Evolutionary conservation across 2,329 filamentous ascomycete species (phyloP).

Genomic region (Alternaria sp.): DNA sequence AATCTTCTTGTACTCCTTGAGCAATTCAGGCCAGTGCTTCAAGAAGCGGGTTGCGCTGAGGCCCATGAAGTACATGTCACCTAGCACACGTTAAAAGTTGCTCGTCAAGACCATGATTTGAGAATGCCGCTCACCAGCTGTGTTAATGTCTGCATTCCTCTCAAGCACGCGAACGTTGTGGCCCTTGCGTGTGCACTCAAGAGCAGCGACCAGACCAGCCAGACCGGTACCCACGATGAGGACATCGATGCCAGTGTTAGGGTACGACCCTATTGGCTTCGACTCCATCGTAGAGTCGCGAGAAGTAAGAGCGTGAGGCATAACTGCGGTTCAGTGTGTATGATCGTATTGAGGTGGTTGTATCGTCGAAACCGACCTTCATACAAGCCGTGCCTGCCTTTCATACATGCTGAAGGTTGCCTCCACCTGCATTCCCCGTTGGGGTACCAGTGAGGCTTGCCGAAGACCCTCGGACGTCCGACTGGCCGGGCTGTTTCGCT

Average conservation of each 20-base stretch:
- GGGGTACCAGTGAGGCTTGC: slow-evolving; percentile 28
- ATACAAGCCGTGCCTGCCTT: slow-evolving; percentile 5
- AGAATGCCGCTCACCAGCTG: slow-evolving; percentile 52
- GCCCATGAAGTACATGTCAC: slow-evolving; percentile 68
- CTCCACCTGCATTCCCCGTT: slow-evolving; percentile 18
- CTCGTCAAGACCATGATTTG: neutral
- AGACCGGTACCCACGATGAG: slow-evolving; percentile 50
- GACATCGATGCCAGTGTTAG: slow-evolving; percentile 50
- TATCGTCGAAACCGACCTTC: slow-evolving; percentile 10
- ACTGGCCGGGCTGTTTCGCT: slow-evolving; percentile 10
- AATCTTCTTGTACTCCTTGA: slow-evolving; percentile 58
- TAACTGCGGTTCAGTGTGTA: slow-evolving; percentile 18
- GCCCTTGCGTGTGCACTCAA: slow-evolving; percentile 51
- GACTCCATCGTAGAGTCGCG: slow-evolving; percentile 55
- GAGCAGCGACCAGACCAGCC: slow-evolving; percentile 47
- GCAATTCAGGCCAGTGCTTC: slow-evolving; percentile 62
- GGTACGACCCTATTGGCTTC: slow-evolving; percentile 61
- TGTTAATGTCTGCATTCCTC: slow-evolving; percentile 59
- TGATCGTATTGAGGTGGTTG: slow-evolving; percentile 4
- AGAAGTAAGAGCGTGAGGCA: slow-evolving; percentile 53
- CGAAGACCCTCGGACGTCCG: slow-evolving; percentile 29
- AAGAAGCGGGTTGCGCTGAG: slow-evolving; percentile 63
- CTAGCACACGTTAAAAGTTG: slow-evolving; percentile 39
- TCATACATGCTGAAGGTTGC: slow-evolving; percentile 22
- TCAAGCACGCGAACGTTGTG: slow-evolving; percentile 50